Evolutionary conservation across 805 yeast species (phyloP).

Genomic region (Cyberlindnera nakhonratchasimensis): DNA sequence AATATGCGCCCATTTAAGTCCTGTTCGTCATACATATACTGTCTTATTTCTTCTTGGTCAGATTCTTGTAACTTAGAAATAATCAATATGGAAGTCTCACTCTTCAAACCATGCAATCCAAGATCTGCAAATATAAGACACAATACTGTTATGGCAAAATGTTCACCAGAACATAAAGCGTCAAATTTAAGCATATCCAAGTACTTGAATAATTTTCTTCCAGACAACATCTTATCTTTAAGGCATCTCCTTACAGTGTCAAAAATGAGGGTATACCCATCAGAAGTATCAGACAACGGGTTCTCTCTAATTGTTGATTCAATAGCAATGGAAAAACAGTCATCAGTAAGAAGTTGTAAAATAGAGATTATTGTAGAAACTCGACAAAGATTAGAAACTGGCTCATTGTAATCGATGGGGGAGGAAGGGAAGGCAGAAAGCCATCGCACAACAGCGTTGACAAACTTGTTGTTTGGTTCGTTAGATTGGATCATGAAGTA

Average conservation of each 20-base stretch:
- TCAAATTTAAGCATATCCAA: constrained; percentile 9
- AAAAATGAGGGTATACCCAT: constrained; percentile 10
- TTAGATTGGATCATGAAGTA: not conserved
- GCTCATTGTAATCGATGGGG: constrained; percentile 8
- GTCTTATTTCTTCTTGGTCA: constrained; percentile 16
- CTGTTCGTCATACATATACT: constrained; percentile 20
- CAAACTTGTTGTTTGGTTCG: constrained; percentile 7
- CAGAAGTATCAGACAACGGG: not conserved
- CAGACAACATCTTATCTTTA: constrained; percentile 4
- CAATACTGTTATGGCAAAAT: constrained; percentile 11
- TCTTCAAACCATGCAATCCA: constrained; percentile 20
- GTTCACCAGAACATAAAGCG: constrained; percentile 10
- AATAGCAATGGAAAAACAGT: constrained; percentile 4
- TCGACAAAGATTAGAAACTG: constrained; percentile 20
- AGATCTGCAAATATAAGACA: constrained; percentile 20
- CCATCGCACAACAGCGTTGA: constrained; percentile 15
- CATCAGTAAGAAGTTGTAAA: constrained; percentile 5
- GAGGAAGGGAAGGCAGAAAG: constrained; percentile 13
- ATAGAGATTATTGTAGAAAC: constrained; percentile 25
- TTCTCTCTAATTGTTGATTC: too few species aligned
- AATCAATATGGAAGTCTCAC: constrained; percentile 12
- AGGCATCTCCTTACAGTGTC: constrained; percentile 3
- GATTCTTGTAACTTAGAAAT: constrained; percentile 14
- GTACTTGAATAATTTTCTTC: constrained; percentile 12
- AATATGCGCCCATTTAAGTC: constrained; percentile 21